A percentile compares a stretch with the other conserved stretches of the same genome.
Evolutionary conservation across 345 rosid genomes (phyloP).

Genomic region (rapeseed (Brassica napus)): Da-Ae NC_063447.1:44757001-44757500

Average conservation of each 20-base stretch:
- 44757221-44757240: neutral
- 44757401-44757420: conserved; percentile 12
- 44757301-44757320: neutral
- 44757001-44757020: neutral
- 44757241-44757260: neutral
- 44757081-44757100: neutral
- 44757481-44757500: neutral
- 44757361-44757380: conserved; percentile 3
- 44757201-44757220: conserved; percentile 57
- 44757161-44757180: conserved; percentile 73
- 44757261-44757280: neutral
- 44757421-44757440: neutral
- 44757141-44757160: conserved; percentile 57
- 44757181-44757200: conserved; percentile 61
- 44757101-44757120: neutral
- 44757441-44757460: neutral
- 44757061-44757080: neutral
- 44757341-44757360: neutral
- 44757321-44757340: conserved; percentile 7
- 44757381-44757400: conserved; percentile 11
- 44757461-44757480: neutral
- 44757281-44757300: neutral
- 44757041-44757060: neutral
- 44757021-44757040: neutral
- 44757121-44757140: conserved; percentile 29